phyloP scores from a whole-genome alignment of 108 stramenopile species.

The Skeletonema menzelii region DNA sequence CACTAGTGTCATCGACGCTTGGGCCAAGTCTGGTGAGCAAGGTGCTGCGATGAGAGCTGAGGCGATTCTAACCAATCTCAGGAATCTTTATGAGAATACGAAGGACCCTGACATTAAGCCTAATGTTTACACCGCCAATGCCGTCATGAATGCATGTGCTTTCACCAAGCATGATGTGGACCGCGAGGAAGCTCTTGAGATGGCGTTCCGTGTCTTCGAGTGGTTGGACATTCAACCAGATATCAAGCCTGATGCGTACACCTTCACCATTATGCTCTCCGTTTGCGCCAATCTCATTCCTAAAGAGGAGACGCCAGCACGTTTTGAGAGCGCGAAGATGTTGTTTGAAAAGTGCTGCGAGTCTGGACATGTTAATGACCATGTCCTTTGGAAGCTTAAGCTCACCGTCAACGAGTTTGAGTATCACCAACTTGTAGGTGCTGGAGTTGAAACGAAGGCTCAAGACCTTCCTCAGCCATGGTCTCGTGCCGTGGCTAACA shows the following conservation, averaged over 20 bases:
- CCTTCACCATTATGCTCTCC: conserved; percentile 87
- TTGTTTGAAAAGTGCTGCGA: conserved; percentile 81
- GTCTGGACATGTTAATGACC: conserved; percentile 84
- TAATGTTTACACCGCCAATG: conserved; percentile 57
- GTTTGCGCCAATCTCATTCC: conserved; percentile 86
- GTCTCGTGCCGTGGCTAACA: conserved; percentile 59
- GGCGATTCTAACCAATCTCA: conserved; percentile 51
- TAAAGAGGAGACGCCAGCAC: conserved; percentile 53
- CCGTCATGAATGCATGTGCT: conserved; percentile 78
- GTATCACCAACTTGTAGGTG: conserved; percentile 66
- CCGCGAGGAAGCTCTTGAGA: conserved; percentile 56
- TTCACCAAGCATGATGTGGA: conserved; percentile 55
- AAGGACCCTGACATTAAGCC: conserved; percentile 53
- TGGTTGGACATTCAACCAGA: conserved; percentile 68
- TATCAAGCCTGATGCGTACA: conserved; percentile 87
- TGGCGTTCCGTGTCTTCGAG: conserved; percentile 87
- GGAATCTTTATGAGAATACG: conserved; percentile 36
- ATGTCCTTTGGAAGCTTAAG: conserved; percentile 84
- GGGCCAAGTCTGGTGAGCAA: conserved; percentile 57
- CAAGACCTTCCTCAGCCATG: conserved; percentile 62
- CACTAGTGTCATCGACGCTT: conserved; percentile 68
- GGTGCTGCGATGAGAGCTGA: conserved; percentile 61
- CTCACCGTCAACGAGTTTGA: conserved; percentile 77
- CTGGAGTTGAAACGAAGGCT: conserved; percentile 56
- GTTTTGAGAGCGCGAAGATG: conserved; percentile 64